Percentiles rank a stretch among this genome's conserved stretches.
Conservation (phyloP, 805 yeast genomes). For the Ogataea wickerhamii region DNA sequence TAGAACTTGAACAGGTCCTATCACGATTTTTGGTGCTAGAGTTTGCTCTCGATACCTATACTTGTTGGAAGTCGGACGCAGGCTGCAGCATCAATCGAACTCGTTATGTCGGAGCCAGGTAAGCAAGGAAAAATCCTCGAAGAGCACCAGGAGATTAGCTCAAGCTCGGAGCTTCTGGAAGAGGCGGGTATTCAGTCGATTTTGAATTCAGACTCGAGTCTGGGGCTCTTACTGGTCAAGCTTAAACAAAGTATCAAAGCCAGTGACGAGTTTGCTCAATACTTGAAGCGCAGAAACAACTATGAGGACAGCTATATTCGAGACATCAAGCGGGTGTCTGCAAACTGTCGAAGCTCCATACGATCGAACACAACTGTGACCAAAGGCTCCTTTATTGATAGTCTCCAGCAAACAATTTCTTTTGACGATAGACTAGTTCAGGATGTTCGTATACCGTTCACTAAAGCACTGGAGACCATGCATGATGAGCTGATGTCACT, state of each 20-base stretch:
- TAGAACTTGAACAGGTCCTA: too few relatives aligned
- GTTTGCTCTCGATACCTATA: too few relatives aligned
- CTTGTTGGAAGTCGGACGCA: too few relatives aligned
- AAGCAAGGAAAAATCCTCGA: background rate
- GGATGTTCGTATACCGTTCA: constrained; percentile 70
- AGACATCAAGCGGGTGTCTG: constrained; percentile 69
- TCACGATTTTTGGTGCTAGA: too few relatives aligned
- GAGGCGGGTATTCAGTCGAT: constrained; percentile 50
- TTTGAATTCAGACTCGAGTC: constrained; percentile 67
- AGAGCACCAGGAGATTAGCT: constrained; percentile 2
- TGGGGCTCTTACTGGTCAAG: constrained; percentile 66
- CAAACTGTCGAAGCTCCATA: constrained; percentile 36
- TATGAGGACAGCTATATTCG: constrained; percentile 75
- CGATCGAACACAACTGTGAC: constrained; percentile 38
- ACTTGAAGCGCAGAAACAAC: constrained; percentile 70
- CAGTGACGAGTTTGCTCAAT: constrained; percentile 81
- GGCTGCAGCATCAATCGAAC: too few relatives aligned
- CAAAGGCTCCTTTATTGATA: constrained; percentile 52
- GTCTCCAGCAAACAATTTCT: constrained; percentile 65
- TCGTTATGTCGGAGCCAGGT: background rate
- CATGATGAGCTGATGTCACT: constrained; percentile 77
- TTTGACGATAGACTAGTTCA: constrained; percentile 70
- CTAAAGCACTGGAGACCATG: constrained; percentile 78
- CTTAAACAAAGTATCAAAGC: constrained; percentile 77
- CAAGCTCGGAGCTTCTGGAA: constrained; percentile 38